phyloP scores from a whole-genome alignment of 2,329 filamentous ascomycete species.

The Thelonectria rubi region DNA sequence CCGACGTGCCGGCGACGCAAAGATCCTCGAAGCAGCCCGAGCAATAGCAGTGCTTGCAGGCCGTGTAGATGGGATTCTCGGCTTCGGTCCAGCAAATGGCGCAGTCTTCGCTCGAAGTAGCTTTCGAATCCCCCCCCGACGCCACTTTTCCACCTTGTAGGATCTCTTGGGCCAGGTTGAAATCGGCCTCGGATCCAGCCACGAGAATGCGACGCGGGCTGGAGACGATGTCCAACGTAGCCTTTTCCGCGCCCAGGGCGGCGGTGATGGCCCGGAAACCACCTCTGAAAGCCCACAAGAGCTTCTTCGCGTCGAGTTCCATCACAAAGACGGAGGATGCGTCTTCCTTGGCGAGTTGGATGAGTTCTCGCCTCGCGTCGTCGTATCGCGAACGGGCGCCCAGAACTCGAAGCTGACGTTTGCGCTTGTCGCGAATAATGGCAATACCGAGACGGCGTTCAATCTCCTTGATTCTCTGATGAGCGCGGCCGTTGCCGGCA shows the following conservation, averaged over 20 bases:
- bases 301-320: constrained; percentile 24
- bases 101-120: neutral
- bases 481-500: neutral
- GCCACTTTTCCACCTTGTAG: neutral
- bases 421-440: constrained; percentile 18
- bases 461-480: constrained; percentile 6
- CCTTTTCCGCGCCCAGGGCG: constrained; percentile 42
- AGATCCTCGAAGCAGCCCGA: constrained; percentile 50
- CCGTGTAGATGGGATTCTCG: constrained; percentile 47
- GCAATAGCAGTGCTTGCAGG: constrained; percentile 55
- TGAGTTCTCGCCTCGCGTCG: neutral
- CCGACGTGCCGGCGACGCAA: constrained; percentile 1
- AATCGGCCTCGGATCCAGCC: constrained; percentile 31
- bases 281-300: constrained; percentile 45
- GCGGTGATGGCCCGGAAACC: constrained; percentile 44
- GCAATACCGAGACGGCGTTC: constrained; percentile 18
- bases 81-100: constrained; percentile 49
- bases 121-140: constrained; percentile 38
- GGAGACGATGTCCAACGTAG: constrained; percentile 45
- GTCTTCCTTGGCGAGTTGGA: neutral
- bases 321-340: neutral
- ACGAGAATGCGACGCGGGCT: constrained; percentile 44
- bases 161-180: neutral
- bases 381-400: constrained; percentile 3
- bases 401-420: constrained; percentile 20